Conservation (phyloP, 1,139 yeast genomes). For the Williopsis jadinii region DNA sequence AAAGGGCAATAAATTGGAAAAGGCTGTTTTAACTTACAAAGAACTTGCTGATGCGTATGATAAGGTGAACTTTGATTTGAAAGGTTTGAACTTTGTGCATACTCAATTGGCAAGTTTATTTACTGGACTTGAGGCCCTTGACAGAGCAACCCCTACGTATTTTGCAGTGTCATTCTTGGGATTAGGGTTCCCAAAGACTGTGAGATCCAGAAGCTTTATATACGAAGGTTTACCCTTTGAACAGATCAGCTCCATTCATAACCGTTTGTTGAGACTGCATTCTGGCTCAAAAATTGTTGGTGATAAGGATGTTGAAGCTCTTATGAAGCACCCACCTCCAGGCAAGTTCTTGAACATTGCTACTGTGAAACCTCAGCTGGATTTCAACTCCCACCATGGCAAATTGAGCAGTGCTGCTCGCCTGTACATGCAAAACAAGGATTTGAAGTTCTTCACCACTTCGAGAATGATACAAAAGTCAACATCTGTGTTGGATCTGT, state of each 20-base stretch:
- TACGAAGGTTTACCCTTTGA: constrained; percentile 88
- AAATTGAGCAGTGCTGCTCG: constrained; percentile 47
- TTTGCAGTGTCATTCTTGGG: constrained; percentile 81
- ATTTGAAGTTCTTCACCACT: constrained; percentile 62
- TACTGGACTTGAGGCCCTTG: constrained; percentile 60
- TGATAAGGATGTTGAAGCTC: constrained; percentile 53
- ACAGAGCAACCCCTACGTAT: constrained; percentile 69
- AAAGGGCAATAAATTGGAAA: constrained; percentile 68
- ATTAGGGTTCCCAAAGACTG: constrained; percentile 72
- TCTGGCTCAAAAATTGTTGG: constrained; percentile 77
- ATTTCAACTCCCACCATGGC: constrained; percentile 34
- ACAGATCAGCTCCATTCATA: constrained; percentile 78
- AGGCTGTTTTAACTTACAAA: constrained; percentile 71
- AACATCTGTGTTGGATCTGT: constrained; percentile 63
- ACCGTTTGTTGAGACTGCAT: constrained; percentile 63
- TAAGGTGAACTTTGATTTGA: constrained; percentile 65
- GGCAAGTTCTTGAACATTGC: constrained; percentile 73
- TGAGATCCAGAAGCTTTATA: constrained; percentile 70
- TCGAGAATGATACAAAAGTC: constrained; percentile 72
- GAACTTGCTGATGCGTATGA: constrained; percentile 74
- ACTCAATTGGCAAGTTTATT: constrained; percentile 63
- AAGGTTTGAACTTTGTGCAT: constrained; percentile 70
- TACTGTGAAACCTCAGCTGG: constrained; percentile 64
- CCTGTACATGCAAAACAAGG: constrained; percentile 64
- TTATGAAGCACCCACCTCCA: constrained; percentile 45